A percentile compares a stretch with the other conserved stretches of the same genome.
phyloP scores from a whole-genome alignment of 2,329 filamentous ascomycete species.

The Xylariaceae sp. region DNA sequence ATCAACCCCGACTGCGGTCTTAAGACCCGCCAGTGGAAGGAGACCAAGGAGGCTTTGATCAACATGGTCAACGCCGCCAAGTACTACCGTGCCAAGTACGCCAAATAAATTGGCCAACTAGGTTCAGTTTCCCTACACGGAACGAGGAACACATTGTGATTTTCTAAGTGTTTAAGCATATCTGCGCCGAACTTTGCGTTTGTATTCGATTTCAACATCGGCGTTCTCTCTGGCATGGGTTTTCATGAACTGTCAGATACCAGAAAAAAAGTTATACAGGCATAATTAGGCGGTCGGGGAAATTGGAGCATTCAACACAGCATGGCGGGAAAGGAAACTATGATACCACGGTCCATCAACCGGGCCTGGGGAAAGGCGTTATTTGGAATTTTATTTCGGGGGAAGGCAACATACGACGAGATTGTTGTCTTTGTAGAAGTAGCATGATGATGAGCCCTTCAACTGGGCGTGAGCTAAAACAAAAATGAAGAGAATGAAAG shows the following conservation, averaged over 20 bases:
- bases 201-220: conserved; percentile 56
- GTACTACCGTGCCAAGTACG: conserved; percentile 86
- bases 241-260: conserved; percentile 29
- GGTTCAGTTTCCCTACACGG: conserved; percentile 16
- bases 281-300: conserved; percentile 28
- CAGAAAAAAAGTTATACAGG: conserved; percentile 31
- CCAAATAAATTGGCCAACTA: conserved; percentile 46
- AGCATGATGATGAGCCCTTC: conserved; percentile 26
- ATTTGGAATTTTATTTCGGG: conserved; percentile 27
- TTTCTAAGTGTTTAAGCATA: conserved; percentile 31
- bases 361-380: conserved; percentile 33
- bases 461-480: conserved; percentile 27
- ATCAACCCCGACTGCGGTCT: conserved; percentile 99
- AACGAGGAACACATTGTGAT: conserved; percentile 27
- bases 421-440: conserved; percentile 26
- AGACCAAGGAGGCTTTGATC: conserved; percentile 91
- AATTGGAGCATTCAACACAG: conserved; percentile 35
- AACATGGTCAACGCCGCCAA: conserved; percentile 99
- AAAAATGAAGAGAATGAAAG: conserved; percentile 15
- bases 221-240: conserved; percentile 42
- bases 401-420: conserved; percentile 16
- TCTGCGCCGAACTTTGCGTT: conserved; percentile 25
- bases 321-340: conserved; percentile 30
- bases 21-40: conserved; percentile 97
- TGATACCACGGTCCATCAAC: conserved; percentile 36